Evolutionary conservation across 108 stramenopile genomes (phyloP).

Genomic region (Cylindrotheca closterium): DNA sequence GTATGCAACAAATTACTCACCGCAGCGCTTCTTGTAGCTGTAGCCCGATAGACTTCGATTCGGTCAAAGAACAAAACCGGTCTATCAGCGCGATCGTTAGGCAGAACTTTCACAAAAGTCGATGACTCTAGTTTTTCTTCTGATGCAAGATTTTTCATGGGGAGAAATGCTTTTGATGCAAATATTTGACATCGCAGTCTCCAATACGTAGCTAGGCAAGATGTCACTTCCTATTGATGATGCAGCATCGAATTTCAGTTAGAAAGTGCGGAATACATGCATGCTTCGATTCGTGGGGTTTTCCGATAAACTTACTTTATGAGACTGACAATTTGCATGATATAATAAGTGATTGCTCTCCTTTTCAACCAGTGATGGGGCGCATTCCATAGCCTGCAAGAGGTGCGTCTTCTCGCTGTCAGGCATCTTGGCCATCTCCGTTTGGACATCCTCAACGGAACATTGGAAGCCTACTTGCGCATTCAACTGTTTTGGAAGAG

Average conservation of each 20-base stretch:
- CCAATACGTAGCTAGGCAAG: constrained; percentile 34
- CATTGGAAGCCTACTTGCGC: not conserved
- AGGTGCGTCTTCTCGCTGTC: constrained; percentile 1
- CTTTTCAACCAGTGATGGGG: constrained; percentile 18
- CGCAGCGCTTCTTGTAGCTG: not conserved
- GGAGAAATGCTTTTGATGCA: constrained; percentile 25
- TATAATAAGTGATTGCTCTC: constrained; percentile 11
- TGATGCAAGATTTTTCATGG: constrained; percentile 33
- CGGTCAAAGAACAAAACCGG: constrained; percentile 8
- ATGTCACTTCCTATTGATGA: constrained; percentile 21
- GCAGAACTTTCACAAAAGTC: not conserved
- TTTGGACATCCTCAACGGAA: constrained; percentile 3
- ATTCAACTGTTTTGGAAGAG: not conserved
- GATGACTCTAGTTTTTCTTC: constrained; percentile 1
- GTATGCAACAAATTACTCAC: no score
- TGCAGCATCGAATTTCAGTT: not conserved
- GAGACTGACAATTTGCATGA: constrained; percentile 10
- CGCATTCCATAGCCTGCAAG: constrained; percentile 13
- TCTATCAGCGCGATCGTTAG: constrained; percentile 1
- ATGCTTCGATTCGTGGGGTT: no score
- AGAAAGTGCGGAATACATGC: no score
- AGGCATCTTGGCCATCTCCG: constrained; percentile 12
- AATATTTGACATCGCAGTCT: constrained; percentile 30
- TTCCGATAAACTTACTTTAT: no score
- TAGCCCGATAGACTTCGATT: not conserved